These are phyloP conservation scores for Herpetospermum pedunculosum DNA, from an alignment of 306 rosid genomes.

Conservation along the genomic window DNA sequence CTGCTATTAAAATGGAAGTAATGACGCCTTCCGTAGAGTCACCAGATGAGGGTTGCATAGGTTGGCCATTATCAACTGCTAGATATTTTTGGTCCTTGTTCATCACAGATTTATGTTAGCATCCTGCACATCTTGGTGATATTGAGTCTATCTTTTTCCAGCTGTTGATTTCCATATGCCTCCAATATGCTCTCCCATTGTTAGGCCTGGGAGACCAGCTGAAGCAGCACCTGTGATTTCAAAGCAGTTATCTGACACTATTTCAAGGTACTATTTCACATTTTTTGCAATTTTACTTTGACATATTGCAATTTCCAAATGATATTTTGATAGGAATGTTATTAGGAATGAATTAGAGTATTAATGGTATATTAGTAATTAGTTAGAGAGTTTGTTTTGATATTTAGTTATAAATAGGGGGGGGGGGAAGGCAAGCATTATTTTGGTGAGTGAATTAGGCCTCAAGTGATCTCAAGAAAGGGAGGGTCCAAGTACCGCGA, in stretches of 20 bases:
- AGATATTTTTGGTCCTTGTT: neutral
- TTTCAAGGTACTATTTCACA: constrained; percentile 40
- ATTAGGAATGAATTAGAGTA: too few species aligned
- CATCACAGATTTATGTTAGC: neutral
- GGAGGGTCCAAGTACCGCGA: too few species aligned
- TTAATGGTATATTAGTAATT: too few species aligned
- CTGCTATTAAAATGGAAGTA: constrained; percentile 91
- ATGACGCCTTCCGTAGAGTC: constrained; percentile 67
- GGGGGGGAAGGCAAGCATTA: too few species aligned
- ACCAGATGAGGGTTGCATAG: constrained; percentile 82
- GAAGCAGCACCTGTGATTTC: constrained; percentile 82
- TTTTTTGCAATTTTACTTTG: neutral
- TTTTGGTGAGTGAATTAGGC: too few species aligned
- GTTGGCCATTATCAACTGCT: constrained; percentile 23
- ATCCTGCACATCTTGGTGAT: neutral
- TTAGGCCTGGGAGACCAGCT: constrained; percentile 95
- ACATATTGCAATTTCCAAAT: neutral
- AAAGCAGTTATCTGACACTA: constrained; percentile 72
- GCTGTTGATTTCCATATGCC: constrained; percentile 93
- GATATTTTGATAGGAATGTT: too few species aligned
- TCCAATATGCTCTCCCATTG: constrained; percentile 80
- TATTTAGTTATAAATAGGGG: too few species aligned
- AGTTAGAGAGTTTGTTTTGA: too few species aligned
- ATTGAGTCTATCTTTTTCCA: constrained; percentile 19
- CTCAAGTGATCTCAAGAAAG: too few species aligned